Conservation (phyloP, 495 filamentous ascomycete species). For the Penicillium lividum region DNA sequence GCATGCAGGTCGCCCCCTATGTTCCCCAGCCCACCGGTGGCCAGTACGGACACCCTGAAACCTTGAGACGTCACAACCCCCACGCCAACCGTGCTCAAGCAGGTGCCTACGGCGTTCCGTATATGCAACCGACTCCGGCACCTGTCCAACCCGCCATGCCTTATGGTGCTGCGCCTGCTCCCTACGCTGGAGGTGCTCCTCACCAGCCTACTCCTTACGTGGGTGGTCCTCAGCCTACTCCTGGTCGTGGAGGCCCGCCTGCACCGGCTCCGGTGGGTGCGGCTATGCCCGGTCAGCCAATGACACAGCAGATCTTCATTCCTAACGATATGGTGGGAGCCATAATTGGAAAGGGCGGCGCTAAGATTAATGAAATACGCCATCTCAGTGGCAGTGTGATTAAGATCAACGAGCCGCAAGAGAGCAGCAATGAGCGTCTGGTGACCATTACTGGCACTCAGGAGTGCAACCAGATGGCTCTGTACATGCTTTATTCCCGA, state of each 20-base stretch:
- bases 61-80: conserved; percentile 68
- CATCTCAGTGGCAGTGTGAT: conserved; percentile 97
- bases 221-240: conserved; percentile 61
- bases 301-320: conserved; percentile 98
- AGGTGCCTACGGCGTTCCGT: conserved; percentile 69
- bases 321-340: conserved; percentile 99
- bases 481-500: conserved; percentile 97
- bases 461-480: conserved; percentile 97
- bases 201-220: conserved; percentile 67
- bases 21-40: conserved; percentile 88
- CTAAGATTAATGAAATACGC: conserved; percentile 99
- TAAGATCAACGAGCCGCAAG: conserved; percentile 99
- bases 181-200: conserved; percentile 73
- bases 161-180: conserved; percentile 67
- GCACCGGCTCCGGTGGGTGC: conserved; percentile 64
- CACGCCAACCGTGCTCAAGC: conserved; percentile 66
- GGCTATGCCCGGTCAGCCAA: conserved; percentile 77
- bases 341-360: conserved; percentile 97
- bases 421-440: conserved; percentile 96
- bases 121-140: conserved; percentile 62
- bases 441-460: conserved; percentile 97
- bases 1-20: conserved; percentile 97
- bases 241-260: conserved; percentile 47
- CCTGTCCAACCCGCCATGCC: conserved; percentile 69
- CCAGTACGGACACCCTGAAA: conserved; percentile 88